phyloP scores from a whole-genome alignment of 495 filamentous ascomycete species.

The Aspergillus sparsus region DNA sequence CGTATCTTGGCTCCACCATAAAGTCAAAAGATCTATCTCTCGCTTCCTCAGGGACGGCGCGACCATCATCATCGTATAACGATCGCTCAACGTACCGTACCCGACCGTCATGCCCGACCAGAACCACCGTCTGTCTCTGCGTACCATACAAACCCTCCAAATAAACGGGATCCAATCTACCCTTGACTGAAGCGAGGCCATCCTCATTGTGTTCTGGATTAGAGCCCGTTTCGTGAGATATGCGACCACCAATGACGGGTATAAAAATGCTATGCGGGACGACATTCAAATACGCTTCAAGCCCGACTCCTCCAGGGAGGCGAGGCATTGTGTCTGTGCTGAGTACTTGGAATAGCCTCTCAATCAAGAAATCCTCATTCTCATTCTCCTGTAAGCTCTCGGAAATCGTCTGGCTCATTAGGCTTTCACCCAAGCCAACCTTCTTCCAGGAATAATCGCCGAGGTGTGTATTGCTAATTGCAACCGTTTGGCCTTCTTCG shows the following conservation, averaged over 20 bases:
- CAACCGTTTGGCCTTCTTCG: conserved; percentile 57
- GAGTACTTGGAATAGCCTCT: conserved; percentile 62
- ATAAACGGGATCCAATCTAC: conserved; percentile 35
- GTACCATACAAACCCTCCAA: conserved; percentile 66
- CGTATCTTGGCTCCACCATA: conserved; percentile 47
- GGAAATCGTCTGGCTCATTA: conserved; percentile 39
- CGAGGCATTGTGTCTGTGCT: conserved; percentile 65
- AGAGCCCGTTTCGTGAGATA: background rate
- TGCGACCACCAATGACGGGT: conserved; percentile 56
- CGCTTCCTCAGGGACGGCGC: conserved; percentile 30
- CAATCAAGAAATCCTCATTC: conserved; percentile 57
- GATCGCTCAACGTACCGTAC: conserved; percentile 73
- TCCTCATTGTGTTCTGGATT: conserved; percentile 28
- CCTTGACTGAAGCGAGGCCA: conserved; percentile 39
- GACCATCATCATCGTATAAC: conserved; percentile 55
- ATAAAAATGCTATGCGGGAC: conserved; percentile 75
- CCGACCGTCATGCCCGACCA: conserved; percentile 70
- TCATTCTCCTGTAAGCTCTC: conserved; percentile 39
- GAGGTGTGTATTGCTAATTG: conserved; percentile 74
- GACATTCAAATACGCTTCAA: conserved; percentile 63
- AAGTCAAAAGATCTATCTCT: conserved; percentile 61
- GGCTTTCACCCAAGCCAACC: conserved; percentile 47
- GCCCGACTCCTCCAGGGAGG: conserved; percentile 47
- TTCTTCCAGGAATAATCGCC: conserved; percentile 69
- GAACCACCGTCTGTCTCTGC: conserved; percentile 75